phyloP scores from a whole-genome alignment of 768 basidiomycete genomes.

The Chalciporus piperatus region DNA sequence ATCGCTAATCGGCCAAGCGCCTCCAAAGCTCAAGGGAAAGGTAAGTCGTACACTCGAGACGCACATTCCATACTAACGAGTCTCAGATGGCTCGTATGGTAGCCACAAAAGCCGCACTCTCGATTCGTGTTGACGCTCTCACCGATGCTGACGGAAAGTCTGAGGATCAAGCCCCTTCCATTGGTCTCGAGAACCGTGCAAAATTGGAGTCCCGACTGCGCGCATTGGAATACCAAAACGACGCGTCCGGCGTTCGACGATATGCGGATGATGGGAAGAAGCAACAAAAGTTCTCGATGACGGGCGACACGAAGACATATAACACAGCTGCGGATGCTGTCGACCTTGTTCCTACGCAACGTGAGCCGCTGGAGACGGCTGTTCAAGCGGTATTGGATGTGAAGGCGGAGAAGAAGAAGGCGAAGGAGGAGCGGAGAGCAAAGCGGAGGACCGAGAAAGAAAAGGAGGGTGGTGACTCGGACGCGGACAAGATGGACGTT shows the following conservation, averaged over 20 bases:
- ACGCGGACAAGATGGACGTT: constrained; percentile 44
- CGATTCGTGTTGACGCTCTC: constrained; percentile 96
- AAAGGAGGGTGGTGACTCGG: constrained; percentile 41
- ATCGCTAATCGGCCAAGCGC: constrained; percentile 94
- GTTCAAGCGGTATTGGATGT: constrained; percentile 74
- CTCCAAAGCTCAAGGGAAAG: constrained; percentile 97
- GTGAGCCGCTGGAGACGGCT: constrained; percentile 73
- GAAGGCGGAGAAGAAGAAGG: constrained; percentile 82
- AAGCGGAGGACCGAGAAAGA: constrained; percentile 59
- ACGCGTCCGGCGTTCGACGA: constrained; percentile 67
- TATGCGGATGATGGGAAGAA: constrained; percentile 61
- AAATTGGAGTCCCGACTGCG: constrained; percentile 95
- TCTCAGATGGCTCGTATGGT: constrained; percentile 98
- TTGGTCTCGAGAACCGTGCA: constrained; percentile 90
- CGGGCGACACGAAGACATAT: constrained; percentile 76
- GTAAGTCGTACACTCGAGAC: constrained; percentile 34
- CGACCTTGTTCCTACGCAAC: constrained; percentile 82
- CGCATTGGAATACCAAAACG: constrained; percentile 79
- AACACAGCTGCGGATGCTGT: constrained; percentile 84
- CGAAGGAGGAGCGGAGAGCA: constrained; percentile 74
- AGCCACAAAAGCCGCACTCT: constrained; percentile 95
- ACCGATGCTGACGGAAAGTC: constrained; percentile 91
- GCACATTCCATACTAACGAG: constrained; percentile 2
- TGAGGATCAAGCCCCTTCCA: constrained; percentile 72
- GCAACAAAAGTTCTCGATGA: constrained; percentile 80